A percentile compares a stretch with the other conserved stretches of the same genome.
Conservation (phyloP, 2,329 filamentous ascomycete species). For the Teratosphaeria pseudoeucalypti region DNA sequence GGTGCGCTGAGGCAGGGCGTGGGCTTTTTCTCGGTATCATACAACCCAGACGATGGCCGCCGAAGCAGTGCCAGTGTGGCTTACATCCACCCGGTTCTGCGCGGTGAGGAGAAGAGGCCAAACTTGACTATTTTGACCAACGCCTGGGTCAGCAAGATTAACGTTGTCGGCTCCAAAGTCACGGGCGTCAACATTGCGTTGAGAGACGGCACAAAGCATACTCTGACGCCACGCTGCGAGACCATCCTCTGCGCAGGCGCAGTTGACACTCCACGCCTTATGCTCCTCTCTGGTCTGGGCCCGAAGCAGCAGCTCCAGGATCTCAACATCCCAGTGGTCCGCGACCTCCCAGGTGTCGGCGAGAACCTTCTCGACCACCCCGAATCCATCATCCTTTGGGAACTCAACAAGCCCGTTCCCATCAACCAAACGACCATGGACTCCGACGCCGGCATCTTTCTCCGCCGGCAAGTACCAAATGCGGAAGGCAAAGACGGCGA, state of each 20-base stretch:
- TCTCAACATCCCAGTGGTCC: slow-evolving; percentile 44
- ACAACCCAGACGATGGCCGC: slow-evolving; percentile 79
- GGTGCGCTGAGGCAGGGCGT: slow-evolving; percentile 66
- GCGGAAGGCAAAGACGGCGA: slow-evolving; percentile 60
- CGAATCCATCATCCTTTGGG: slow-evolving; percentile 61
- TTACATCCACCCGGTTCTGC: slow-evolving; percentile 84
- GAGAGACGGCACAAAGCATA: slow-evolving; percentile 46
- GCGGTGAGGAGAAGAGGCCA: slow-evolving; percentile 68
- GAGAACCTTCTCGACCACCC: slow-evolving; percentile 57
- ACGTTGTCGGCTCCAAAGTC: slow-evolving; percentile 58
- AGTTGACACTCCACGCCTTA: slow-evolving; percentile 65
- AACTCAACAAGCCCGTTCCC: slow-evolving; percentile 69
- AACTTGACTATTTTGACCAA: slow-evolving; percentile 83
- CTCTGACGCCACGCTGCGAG: slow-evolving; percentile 55
- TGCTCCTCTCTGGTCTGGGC: slow-evolving; percentile 43
- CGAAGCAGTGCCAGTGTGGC: slow-evolving; percentile 81
- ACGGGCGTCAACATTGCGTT: slow-evolving; percentile 64
- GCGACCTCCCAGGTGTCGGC: slow-evolving; percentile 51
- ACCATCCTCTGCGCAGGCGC: slow-evolving; percentile 72
- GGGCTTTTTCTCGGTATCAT: slow-evolving; percentile 83
- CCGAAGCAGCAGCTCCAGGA: slow-evolving; percentile 37
- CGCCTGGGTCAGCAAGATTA: slow-evolving; percentile 75
- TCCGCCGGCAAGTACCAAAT: slow-evolving; percentile 64
- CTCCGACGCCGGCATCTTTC: slow-evolving; percentile 79
- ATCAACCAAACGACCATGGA: slow-evolving; percentile 81